These are phyloP conservation scores for Afroboletus lepidellus DNA, from an alignment of 1,284 basidiomycete genomes.

Conservation along the genomic window DNA sequence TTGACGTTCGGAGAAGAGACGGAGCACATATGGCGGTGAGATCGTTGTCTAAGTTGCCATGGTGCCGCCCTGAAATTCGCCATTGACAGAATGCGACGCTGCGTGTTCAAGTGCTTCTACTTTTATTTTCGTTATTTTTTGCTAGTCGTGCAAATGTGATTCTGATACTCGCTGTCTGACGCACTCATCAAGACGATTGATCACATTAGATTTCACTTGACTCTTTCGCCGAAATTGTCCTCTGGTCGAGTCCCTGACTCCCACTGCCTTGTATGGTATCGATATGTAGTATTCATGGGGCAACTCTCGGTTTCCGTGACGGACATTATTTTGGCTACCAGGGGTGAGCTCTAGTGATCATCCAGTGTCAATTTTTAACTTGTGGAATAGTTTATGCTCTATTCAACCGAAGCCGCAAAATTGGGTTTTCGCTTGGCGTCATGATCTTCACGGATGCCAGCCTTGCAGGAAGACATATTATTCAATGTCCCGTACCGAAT, in stretches of 20 bases:
- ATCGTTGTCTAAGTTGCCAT: not conserved
- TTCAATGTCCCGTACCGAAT: not conserved
- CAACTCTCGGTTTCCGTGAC: conserved; percentile 8
- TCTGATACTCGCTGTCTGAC: not conserved
- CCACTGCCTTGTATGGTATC: conserved; percentile 17
- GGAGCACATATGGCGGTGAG: conserved; percentile 27
- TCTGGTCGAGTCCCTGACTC: conserved; percentile 10
- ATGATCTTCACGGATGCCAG: conserved; percentile 12
- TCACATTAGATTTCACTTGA: conserved; percentile 12
- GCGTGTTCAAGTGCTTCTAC: conserved; percentile 22
- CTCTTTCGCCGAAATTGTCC: conserved; percentile 7
- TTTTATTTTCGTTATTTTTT: conserved; percentile 23
- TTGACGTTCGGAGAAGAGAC: conserved; percentile 17
- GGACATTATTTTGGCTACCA: conserved; percentile 15
- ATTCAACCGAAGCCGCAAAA: conserved; percentile 23
- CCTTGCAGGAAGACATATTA: not conserved
- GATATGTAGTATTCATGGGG: conserved; percentile 5
- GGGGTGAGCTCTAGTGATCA: conserved; percentile 19
- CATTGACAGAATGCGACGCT: conserved; percentile 14
- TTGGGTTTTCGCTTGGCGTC: conserved; percentile 5
- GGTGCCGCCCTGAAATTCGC: not conserved
- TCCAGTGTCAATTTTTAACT: not conserved
- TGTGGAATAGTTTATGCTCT: conserved; percentile 22
- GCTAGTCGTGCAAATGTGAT: conserved; percentile 18
- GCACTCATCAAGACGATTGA: not conserved